Evolutionary conservation across 495 filamentous ascomycete species (phyloP), one percentile per base, ranked within the genome.

Genomic region (Trichoderma gamsii): DNA sequence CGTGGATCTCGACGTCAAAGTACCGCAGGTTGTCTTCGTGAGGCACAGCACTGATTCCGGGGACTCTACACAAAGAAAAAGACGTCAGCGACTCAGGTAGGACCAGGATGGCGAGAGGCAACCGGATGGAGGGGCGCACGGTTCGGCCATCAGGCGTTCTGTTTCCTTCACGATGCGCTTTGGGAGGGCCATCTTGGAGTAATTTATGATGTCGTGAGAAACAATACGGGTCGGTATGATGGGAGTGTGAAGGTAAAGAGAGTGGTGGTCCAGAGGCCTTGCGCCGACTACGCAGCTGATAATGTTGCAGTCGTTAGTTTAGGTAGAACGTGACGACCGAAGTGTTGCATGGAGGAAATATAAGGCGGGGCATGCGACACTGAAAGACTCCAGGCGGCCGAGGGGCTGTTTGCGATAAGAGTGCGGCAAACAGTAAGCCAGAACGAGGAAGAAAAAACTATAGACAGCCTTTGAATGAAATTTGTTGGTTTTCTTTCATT

Each of bases 81-180:
- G 69, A 35, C 21, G 70, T 69, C 32, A 68, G 73, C 41, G 51
- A 67, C 12, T 65, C 49, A 43, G 66, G 49, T 29, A 41, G 23
- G 64, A 21, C n/a, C 43, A 7, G 15, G 8, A 46, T 27, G 15
- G 5, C 64, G 12, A 21, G 12, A 59, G 32, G 64, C 64, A 61
- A 52, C 59, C 44, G 56, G 32, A 38, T 66, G 59, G 68, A 56
- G 66, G 23, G 18, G 76, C 92, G 78, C 86, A 96, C 94, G 95
- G 94, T 76, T 99, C 95, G 66, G 91, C 90, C 87, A 97, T 92
- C 66, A 99, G 86, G 71, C 95, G 90, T 80, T 99, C 94, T 5
- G 95, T 99, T 84, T 99, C 95, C 80, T 99, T 99, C 70, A 98
- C 84, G 70, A 99, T 99, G 71, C 95, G 83, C 83, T 99, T 99